phyloP scores from a whole-genome alignment of 305 asterid species.

The Fraxinus albicans region DNA sequence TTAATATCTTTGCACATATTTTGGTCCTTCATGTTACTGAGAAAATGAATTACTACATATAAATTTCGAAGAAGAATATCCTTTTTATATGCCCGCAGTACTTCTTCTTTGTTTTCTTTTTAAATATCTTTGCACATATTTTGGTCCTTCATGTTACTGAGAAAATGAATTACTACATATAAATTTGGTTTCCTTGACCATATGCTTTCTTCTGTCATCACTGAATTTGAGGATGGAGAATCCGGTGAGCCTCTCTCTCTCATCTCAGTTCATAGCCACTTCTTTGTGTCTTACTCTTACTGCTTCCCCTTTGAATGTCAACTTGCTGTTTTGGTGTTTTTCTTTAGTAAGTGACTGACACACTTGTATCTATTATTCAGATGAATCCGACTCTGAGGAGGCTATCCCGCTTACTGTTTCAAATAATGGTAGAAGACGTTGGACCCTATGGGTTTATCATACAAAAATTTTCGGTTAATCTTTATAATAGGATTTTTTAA shows the following conservation, averaged over 20 bases:
- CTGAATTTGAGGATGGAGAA: constrained; percentile 32
- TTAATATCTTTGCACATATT: no score
- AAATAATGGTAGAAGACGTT: constrained; percentile 46
- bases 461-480: neutral
- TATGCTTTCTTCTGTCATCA: constrained; percentile 16
- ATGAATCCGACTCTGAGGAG: constrained; percentile 61
- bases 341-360: neutral
- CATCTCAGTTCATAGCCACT: neutral
- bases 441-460: neutral
- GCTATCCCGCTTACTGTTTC: constrained; percentile 44
- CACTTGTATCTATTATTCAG: constrained; percentile 33
- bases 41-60: no score
- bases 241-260: constrained; percentile 28
- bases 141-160: neutral
- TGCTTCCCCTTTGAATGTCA: neutral
- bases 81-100: no score
- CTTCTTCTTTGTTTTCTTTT: neutral
- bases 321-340: neutral
- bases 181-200: constrained; percentile 37
- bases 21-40: no score
- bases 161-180: neutral
- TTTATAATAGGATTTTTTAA: neutral
- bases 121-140: neutral
- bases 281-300: neutral
- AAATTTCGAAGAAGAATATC: no score